These are phyloP conservation scores for Gamsiella multidivaricata DNA, from an alignment of 192 early-diverging fungal genomes.

Conservation along the genomic window DNA sequence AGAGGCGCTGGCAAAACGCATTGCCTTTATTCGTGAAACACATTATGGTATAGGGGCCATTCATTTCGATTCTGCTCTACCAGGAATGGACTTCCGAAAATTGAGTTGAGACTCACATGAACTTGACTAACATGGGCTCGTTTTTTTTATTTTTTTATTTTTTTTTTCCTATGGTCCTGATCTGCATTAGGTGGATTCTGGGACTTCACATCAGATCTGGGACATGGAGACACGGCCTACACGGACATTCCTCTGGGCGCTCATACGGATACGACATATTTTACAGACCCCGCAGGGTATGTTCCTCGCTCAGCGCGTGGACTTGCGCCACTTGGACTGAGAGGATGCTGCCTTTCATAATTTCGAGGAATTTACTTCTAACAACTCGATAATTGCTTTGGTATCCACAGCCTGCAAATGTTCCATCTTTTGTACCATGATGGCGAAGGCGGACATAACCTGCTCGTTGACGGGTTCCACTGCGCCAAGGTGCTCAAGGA, in stretches of 20 bases:
- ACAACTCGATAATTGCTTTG: too few relatives aligned
- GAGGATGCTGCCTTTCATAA: too few relatives aligned
- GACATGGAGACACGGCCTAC: conserved; percentile 88
- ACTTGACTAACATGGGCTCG: background rate
- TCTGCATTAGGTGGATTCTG: conserved; percentile 65
- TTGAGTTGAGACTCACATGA: background rate
- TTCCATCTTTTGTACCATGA: conserved; percentile 80
- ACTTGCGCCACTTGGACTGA: too few relatives aligned
- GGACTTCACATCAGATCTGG: conserved; percentile 80
- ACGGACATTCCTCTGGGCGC: conserved; percentile 76
- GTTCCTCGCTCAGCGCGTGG: too few relatives aligned
- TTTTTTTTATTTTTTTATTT: background rate
- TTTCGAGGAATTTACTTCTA: too few relatives aligned
- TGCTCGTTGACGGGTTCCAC: conserved; percentile 85
- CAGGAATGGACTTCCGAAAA: conserved; percentile 8
- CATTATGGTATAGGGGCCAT: conserved; percentile 67
- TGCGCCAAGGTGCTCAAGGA: conserved; percentile 72
- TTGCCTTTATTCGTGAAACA: conserved; percentile 81
- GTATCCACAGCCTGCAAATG: conserved; percentile 84
- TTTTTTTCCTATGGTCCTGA: background rate
- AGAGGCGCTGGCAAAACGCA: conserved; percentile 68
- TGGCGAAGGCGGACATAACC: conserved; percentile 77
- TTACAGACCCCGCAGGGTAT: conserved; percentile 85
- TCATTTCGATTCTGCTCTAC: too few relatives aligned
- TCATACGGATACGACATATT: conserved; percentile 90